phyloP scores from a whole-genome alignment of 164 flowering plant genomes.

The Sedum album region DNA sequence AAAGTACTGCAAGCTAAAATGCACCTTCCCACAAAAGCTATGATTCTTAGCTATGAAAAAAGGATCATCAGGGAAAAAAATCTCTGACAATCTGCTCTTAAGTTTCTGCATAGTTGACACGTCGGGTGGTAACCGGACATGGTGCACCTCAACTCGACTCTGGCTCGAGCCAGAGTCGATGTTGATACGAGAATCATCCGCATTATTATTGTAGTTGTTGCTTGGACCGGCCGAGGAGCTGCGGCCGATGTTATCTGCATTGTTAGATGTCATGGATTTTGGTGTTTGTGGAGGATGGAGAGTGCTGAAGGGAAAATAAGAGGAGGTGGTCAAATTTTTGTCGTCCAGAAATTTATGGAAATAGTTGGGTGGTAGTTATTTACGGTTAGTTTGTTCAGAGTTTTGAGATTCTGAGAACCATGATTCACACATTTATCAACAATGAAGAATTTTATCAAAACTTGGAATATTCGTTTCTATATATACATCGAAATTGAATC shows the following conservation, averaged over 20 bases:
- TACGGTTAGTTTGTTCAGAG: constrained; percentile 1
- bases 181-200: not conserved
- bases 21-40: constrained; percentile 19
- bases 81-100: constrained; percentile 33
- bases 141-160: constrained; percentile 20
- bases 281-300: not conserved
- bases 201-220: not conserved
- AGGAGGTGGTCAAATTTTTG: not conserved
- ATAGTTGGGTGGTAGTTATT: constrained; percentile 6
- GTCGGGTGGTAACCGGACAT: constrained; percentile 42
- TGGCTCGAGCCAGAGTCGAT: not conserved
- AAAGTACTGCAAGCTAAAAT: constrained; percentile 42
- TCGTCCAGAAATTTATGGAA: not conserved
- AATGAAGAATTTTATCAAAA: too few species aligned
- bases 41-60: constrained; percentile 42
- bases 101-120: constrained; percentile 30
- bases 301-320: not conserved
- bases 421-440: not conserved
- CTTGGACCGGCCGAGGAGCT: not conserved
- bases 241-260: not conserved
- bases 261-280: not conserved
- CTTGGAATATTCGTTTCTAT: too few species aligned
- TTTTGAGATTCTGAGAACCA: not conserved
- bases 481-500: too few species aligned
- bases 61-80: constrained; percentile 67